Evolutionary conservation across 495 filamentous ascomycete species (phyloP).

Genomic region (Aspergillus leporis): DNA sequence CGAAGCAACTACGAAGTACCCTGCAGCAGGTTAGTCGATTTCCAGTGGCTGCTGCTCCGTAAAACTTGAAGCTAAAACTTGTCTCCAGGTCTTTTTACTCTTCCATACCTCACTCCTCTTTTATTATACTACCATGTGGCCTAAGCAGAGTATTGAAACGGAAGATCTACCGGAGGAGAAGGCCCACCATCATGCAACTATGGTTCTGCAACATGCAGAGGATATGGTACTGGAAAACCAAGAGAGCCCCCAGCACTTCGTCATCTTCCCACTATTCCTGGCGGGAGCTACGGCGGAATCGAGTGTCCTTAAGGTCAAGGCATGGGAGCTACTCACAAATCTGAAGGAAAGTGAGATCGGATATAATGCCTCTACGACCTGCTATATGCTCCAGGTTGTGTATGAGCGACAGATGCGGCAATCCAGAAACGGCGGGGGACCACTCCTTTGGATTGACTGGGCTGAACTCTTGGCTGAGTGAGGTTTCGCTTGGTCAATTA

Average conservation of each 20-base stretch:
- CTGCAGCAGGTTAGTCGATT: slow-evolving; percentile 48
- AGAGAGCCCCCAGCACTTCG: slow-evolving; percentile 44
- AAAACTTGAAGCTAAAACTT: slow-evolving; percentile 7
- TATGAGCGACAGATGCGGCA: slow-evolving; percentile 49
- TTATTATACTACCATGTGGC: slow-evolving; percentile 52
- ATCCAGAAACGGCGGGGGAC: slow-evolving; percentile 31
- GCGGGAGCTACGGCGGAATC: slow-evolving; percentile 48
- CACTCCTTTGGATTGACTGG: slow-evolving; percentile 48
- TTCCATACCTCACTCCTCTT: slow-evolving; percentile 53
- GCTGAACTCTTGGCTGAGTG: slow-evolving; percentile 43
- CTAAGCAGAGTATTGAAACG: slow-evolving; percentile 42
- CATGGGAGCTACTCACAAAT: slow-evolving; percentile 49
- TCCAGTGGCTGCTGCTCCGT: neutral
- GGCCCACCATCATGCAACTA: slow-evolving; percentile 42
- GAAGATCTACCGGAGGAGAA: slow-evolving; percentile 35
- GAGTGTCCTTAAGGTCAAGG: slow-evolving; percentile 47
- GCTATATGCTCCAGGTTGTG: slow-evolving; percentile 50
- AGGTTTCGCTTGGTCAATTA: slow-evolving; percentile 46
- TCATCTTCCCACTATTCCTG: slow-evolving; percentile 60
- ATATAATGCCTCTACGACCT: slow-evolving; percentile 46
- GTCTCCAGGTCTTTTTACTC: slow-evolving; percentile 40
- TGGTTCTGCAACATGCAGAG: slow-evolving; percentile 49
- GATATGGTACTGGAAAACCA: slow-evolving; percentile 24
- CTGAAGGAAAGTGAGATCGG: slow-evolving; percentile 55
- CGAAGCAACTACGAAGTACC: slow-evolving; percentile 39